phyloP scores from a whole-genome alignment of 306 rosid genomes.

The Sicyos baderoa region DNA sequence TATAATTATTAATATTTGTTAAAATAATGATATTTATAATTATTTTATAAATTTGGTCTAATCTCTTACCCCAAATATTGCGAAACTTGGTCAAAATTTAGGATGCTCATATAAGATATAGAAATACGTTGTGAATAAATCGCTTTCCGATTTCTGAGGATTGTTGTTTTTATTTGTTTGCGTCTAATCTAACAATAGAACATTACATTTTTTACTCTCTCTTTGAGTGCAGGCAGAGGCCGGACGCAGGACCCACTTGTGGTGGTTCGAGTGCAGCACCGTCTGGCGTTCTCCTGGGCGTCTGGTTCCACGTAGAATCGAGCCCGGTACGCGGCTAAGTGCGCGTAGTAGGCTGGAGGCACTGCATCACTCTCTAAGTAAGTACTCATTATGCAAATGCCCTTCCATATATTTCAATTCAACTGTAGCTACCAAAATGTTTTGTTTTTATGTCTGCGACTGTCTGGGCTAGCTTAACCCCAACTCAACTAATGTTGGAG shows the following conservation, averaged over 20 bases:
- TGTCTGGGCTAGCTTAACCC: too few species aligned
- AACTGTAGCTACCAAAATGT: not conserved
- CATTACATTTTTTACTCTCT: slow-evolving; percentile 66
- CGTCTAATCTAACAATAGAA: slow-evolving; percentile 60
- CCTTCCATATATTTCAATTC: not conserved
- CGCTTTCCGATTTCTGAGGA: not conserved
- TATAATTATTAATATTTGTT: too few species aligned
- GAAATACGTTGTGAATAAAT: not conserved
- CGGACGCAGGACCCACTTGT: slow-evolving; percentile 39
- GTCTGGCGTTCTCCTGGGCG: slow-evolving; percentile 28
- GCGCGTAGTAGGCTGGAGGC: slow-evolving; percentile 73
- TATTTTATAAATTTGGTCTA: too few species aligned
- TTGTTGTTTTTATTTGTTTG: not conserved
- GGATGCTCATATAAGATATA: not conserved
- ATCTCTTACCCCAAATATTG: too few species aligned
- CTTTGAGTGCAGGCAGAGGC: slow-evolving; percentile 69
- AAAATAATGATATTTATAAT: too few species aligned
- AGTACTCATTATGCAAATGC: not conserved
- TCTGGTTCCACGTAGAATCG: slow-evolving; percentile 69
- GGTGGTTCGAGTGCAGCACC: slow-evolving; percentile 30
- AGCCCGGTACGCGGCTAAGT: slow-evolving; percentile 70
- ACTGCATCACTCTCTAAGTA: slow-evolving; percentile 44
- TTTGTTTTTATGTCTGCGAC: not conserved
- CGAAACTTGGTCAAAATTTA: slow-evolving; percentile 12
- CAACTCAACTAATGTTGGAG: too few species aligned